These are phyloP conservation scores for Byssoonygena ceratinophila DNA, from an alignment of 2,329 filamentous ascomycete genomes.

Conservation along the genomic window DNA sequence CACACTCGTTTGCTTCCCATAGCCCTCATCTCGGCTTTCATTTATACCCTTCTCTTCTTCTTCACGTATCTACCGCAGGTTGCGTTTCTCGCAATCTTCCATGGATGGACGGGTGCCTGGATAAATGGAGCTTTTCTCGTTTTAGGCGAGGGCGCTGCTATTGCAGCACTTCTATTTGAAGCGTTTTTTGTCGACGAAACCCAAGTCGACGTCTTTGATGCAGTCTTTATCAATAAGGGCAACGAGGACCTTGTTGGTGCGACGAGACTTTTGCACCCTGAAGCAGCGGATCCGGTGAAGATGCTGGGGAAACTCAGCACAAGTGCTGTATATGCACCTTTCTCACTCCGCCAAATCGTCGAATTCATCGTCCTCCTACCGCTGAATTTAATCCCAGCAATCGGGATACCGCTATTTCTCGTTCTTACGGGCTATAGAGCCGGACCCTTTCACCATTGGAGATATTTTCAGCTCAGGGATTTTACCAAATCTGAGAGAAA, in stretches of 20 bases:
- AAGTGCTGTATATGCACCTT: constrained; percentile 71
- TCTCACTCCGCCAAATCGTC: constrained; percentile 79
- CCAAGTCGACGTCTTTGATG: constrained; percentile 73
- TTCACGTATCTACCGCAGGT: constrained; percentile 85
- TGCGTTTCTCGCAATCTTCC: constrained; percentile 79
- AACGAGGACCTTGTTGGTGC: constrained; percentile 58
- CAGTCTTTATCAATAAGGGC: constrained; percentile 57
- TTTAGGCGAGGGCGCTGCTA: constrained; percentile 54
- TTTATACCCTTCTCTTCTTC: constrained; percentile 76
- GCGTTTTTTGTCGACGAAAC: constrained; percentile 73
- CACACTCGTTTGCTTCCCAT: constrained; percentile 67
- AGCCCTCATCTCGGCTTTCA: constrained; percentile 67
- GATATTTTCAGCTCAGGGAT: constrained; percentile 74
- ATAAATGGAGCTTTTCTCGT: constrained; percentile 78
- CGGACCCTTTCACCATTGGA: constrained; percentile 80
- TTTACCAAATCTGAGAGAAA: constrained; percentile 65
- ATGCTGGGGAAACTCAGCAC: constrained; percentile 72
- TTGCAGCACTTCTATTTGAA: constrained; percentile 59
- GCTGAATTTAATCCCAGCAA: constrained; percentile 74
- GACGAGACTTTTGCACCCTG: constrained; percentile 54
- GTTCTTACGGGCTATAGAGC: constrained; percentile 76
- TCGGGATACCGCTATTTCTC: constrained; percentile 76
- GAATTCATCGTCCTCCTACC: constrained; percentile 72
- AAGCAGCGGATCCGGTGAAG: constrained; percentile 62
- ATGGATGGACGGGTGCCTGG: constrained; percentile 71